phyloP scores from a whole-genome alignment of 164 flowering plant species.

The Saururus chinensis region DNA sequence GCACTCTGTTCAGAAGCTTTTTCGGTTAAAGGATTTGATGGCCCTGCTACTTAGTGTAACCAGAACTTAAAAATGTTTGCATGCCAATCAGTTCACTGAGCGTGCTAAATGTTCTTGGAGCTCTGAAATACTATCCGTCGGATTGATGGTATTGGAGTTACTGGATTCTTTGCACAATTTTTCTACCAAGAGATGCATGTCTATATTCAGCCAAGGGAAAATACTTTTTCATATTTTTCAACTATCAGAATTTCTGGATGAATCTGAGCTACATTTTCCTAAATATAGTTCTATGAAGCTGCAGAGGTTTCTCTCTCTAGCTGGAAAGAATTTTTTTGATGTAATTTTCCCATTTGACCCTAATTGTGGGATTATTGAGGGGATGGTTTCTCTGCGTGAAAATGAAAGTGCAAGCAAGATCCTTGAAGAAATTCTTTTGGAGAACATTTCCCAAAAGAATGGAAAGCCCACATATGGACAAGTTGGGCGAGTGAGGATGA shows the following conservation, averaged over 20 bases:
- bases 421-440: slow-evolving; percentile 23
- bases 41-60: slow-evolving; percentile 6
- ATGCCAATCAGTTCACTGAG: slow-evolving; percentile 22
- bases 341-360: slow-evolving; percentile 32
- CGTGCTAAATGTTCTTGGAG: slow-evolving; percentile 25
- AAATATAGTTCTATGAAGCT: slow-evolving; percentile 11
- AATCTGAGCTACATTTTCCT: slow-evolving; percentile 7
- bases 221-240: slow-evolving; percentile 20
- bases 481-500: slow-evolving; percentile 37
- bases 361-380: slow-evolving; percentile 15
- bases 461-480: slow-evolving; percentile 30
- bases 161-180: slow-evolving; percentile 21
- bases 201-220: slow-evolving; percentile 19
- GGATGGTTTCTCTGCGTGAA: slow-evolving; percentile 31
- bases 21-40: slow-evolving; percentile 34
- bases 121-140: slow-evolving; percentile 24
- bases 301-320: slow-evolving; percentile 10
- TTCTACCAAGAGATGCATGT: slow-evolving; percentile 6
- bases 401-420: slow-evolving; percentile 21
- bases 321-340: slow-evolving; percentile 16
- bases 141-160: slow-evolving; percentile 28
- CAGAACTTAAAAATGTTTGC: slow-evolving; percentile 19
- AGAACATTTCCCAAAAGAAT: slow-evolving; percentile 9
- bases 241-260: slow-evolving; percentile 24
- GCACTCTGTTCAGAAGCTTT: slow-evolving; percentile 28